Evolutionary conservation across 208 protist species (phyloP), one percentile per base, ranked within the genome.

Genomic region (Crithidia expoeki): DNA sequence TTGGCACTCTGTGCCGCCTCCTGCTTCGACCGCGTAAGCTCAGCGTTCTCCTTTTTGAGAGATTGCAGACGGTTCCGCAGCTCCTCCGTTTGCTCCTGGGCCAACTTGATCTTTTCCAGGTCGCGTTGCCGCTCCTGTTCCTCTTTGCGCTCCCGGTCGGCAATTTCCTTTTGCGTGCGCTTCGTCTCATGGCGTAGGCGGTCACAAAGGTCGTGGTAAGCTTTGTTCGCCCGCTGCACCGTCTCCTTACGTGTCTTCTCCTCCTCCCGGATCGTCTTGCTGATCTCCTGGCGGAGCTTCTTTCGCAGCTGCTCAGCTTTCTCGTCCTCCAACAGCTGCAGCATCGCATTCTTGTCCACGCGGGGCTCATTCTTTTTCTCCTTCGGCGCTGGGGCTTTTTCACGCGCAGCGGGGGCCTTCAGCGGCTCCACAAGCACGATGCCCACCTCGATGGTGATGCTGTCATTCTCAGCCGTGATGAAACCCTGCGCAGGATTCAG

Each of bases 381-480:
- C 46, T 77, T 83, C 12, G 74, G 76, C 17, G 74, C 71, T 6
- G 84, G 65, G 34, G 79, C 64, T 46, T 76, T 84, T 59, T 86
- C 82, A 33, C 83, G 81, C n/a, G 74, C 53, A 6, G 66, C 51
- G 4, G 75, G 53, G 14, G 77, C 62, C 74, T 93, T 91, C 46
- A 89, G 73, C 19, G 89, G 82, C 72, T 94, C 85, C 25, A 96
- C 92, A 6, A 94, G 76, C 4, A 96, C 92, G 47, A 96, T 94
- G 59, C 89, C 89, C 19, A 96, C 92, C 68, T 94, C 83, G 68
- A 96, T 96, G 5, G 87, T 90, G 78, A 96, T 92, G 71, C 81
- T 93, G 79, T 96, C 92, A 30, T 64, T 73, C 17, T 88, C 88
- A 1, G 81, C 60, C 19, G 83, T 72, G 68, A 87, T 72, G 71